phyloP scores from a whole-genome alignment of 2,329 filamentous ascomycete genomes.

The Ophioceras dolichostomum region DNA sequence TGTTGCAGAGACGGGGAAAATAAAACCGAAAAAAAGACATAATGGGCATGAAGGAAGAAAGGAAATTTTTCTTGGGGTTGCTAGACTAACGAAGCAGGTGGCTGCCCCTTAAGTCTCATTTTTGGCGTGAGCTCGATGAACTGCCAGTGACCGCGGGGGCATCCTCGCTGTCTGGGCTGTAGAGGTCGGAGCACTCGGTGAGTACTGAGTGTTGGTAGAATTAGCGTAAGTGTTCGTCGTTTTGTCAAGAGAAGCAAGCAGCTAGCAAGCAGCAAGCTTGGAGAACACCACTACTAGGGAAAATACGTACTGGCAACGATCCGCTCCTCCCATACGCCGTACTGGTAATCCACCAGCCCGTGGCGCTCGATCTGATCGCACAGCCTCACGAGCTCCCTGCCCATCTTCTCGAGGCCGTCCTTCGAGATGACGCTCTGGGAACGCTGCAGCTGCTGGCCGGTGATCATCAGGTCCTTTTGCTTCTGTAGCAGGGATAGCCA shows the following conservation, averaged over 20 bases:
- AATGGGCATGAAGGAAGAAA: not conserved
- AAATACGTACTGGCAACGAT: slow-evolving; percentile 64
- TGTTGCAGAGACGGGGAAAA: too few relatives aligned
- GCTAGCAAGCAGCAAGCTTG: not conserved
- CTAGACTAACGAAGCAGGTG: too few relatives aligned
- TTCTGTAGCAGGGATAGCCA: slow-evolving; percentile 78
- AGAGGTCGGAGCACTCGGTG: slow-evolving; percentile 29
- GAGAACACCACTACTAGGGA: not conserved
- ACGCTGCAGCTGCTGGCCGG: slow-evolving; percentile 43
- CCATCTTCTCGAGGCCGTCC: slow-evolving; percentile 64
- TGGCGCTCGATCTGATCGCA: slow-evolving; percentile 82
- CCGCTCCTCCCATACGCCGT: slow-evolving; percentile 90
- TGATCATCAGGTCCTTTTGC: slow-evolving; percentile 64
- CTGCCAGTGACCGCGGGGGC: slow-evolving; percentile 16
- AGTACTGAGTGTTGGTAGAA: slow-evolving; percentile 8
- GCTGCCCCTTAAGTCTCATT: too few relatives aligned
- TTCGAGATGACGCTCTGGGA: slow-evolving; percentile 52
- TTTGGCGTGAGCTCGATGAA: slow-evolving; percentile 7
- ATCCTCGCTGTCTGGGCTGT: slow-evolving; percentile 25
- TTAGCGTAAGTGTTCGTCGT: not conserved
- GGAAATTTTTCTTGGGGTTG: too few relatives aligned
- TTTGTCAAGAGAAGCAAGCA: slow-evolving; percentile 3
- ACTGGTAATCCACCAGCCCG: slow-evolving; percentile 94
- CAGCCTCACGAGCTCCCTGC: slow-evolving; percentile 66
- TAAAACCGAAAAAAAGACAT: not conserved